These are phyloP conservation scores for Rhodotorula toruloides DNA, from an alignment of 768 basidiomycete species.

Conservation along the genomic window DNA sequence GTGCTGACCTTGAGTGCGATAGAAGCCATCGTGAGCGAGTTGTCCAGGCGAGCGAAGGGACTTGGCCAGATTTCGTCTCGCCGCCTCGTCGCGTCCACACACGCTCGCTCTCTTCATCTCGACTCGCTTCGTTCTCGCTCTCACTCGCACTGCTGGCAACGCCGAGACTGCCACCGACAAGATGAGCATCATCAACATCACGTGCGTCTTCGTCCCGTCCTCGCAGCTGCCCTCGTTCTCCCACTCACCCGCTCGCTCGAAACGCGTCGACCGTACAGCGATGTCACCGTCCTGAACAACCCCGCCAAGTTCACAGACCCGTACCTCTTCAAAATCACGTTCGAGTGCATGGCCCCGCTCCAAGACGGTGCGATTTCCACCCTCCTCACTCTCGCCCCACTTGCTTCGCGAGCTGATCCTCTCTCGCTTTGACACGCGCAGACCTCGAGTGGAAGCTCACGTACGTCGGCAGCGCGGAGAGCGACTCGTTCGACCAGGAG, in stretches of 20 bases:
- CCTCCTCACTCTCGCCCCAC: neutral
- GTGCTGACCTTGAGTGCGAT: too few relatives aligned
- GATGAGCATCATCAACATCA: constrained; percentile 39
- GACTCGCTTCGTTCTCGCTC: neutral
- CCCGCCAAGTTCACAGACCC: constrained; percentile 68
- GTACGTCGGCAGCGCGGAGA: constrained; percentile 88
- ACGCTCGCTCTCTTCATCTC: neutral
- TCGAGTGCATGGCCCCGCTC: constrained; percentile 88
- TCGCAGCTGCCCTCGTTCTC: neutral
- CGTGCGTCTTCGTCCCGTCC: neutral
- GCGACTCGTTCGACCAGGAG: constrained; percentile 90
- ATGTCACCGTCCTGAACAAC: constrained; percentile 43
- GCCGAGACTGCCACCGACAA: too few relatives aligned
- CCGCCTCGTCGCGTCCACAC: too few relatives aligned
- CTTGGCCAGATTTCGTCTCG: too few relatives aligned
- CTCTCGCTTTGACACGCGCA: neutral
- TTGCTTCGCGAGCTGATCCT: constrained; percentile 2
- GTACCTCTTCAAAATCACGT: constrained; percentile 90
- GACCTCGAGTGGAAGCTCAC: constrained; percentile 98
- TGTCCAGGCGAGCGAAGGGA: too few relatives aligned
- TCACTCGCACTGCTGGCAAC: too few relatives aligned
- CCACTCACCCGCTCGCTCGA: neutral
- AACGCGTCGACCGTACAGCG: too few relatives aligned
- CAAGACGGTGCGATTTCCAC: constrained; percentile 62
- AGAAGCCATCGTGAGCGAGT: too few relatives aligned